Conservation (phyloP, 495 filamentous ascomycete genomes). For the Tuber umbilicatum region DNA sequence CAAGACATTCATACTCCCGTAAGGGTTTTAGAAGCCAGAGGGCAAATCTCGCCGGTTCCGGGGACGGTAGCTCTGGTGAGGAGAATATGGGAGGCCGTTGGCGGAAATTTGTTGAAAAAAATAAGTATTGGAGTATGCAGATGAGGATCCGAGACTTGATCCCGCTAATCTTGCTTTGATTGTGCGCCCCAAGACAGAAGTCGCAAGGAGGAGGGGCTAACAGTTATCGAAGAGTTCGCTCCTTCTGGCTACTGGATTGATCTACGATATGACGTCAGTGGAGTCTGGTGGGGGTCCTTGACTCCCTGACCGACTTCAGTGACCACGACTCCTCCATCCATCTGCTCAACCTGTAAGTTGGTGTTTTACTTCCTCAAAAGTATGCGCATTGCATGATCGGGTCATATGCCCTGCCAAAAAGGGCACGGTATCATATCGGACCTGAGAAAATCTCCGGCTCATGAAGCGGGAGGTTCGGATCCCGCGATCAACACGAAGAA, state of each 20-base stretch:
- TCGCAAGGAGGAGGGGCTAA: no score
- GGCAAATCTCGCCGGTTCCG: not conserved
- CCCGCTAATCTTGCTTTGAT: slow-evolving; percentile 1
- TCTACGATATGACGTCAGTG: slow-evolving; percentile 1
- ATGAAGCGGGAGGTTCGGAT: not conserved
- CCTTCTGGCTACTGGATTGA: not conserved
- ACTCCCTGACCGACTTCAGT: not conserved
- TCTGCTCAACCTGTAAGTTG: not conserved
- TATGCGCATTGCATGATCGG: not conserved
- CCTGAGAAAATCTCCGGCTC: not conserved
- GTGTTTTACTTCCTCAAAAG: not conserved
- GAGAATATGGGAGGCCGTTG: not conserved
- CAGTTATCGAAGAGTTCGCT: not conserved
- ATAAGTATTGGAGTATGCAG: not conserved
- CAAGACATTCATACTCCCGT: not conserved
- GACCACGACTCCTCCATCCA: not conserved
- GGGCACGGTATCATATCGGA: not conserved
- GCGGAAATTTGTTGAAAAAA: not conserved
- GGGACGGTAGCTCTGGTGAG: not conserved
- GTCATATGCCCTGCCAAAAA: not conserved
- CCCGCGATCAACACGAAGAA: not conserved
- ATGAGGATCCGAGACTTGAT: not conserved
- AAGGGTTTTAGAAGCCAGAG: not conserved
- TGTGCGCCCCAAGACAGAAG: not conserved
- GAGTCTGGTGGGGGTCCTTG: not conserved